Evolutionary conservation across 441 rosid species (phyloP), one percentile per base, ranked within the genome.

Genomic region (Erodium moschatum): DNA sequence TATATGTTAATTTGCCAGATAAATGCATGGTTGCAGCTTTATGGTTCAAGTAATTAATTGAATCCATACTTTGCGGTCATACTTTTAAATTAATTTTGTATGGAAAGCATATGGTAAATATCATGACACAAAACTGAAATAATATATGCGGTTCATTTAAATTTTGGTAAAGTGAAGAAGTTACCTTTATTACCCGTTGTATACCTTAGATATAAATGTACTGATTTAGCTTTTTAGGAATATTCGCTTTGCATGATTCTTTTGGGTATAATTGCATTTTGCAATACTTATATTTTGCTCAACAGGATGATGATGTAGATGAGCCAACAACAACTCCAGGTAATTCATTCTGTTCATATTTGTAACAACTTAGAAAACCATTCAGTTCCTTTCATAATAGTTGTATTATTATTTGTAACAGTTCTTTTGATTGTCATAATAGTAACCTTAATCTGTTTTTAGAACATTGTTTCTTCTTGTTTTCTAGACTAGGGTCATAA

Each of bases 301-400:
- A 42, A 66, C 81, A 86, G 91, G 89, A 85, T 61, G 91, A 86
- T 65, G 87, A 84, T 12, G 67, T 29, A 18, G 87, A 86, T 42
- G 84, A 84, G 65, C 71, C 86, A 62, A 84, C 80, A 58, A 56
- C 67, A 15, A 65, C 48, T 69, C 86, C 89, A 81, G 91, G 91
- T 88, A 27, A 58, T 58, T 58, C 63, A 24, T 64, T 73, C 27
- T 60, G 46, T 35, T 44, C 56, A n/a, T 33, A 44, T 44, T 10
- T 44, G 12, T 11, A 44, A 1, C 50, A n/a, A 15, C n/a, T 52
- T 69, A 31, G 35, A 31, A 31, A 31, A 31, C 35, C 35, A 31
- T 5, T 31, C 6, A 61, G 69, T 72, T 64, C 46, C n/a, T 19
- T 64, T 21, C 19, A 72, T 19, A 21, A 21, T 24, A 33, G 33